Percentiles rank a stretch among this genome's conserved stretches.
Conservation (phyloP, 2,329 filamentous ascomycete species). For the Colletotrichum tamarilloi region DNA sequence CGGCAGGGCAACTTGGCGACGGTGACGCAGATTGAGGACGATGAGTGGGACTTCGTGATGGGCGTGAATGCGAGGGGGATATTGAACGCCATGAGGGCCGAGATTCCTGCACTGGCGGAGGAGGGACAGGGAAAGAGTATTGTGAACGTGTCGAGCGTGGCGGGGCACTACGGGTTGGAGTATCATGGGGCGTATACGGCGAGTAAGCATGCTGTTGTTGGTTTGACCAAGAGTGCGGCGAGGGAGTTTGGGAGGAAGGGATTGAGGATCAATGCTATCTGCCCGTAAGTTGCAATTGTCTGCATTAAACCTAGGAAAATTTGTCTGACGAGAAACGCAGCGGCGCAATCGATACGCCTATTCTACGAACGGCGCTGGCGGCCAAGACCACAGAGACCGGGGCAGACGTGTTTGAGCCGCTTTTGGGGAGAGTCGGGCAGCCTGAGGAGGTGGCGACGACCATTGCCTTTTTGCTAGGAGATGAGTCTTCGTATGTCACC, state of each 20-base stretch:
- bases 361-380: constrained; percentile 12
- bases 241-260: constrained; percentile 39
- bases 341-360: constrained; percentile 31
- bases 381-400: constrained; percentile 7
- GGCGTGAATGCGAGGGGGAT: constrained; percentile 58
- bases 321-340: background rate
- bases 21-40: constrained; percentile 45
- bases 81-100: constrained; percentile 62
- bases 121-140: constrained; percentile 49
- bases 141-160: constrained; percentile 56
- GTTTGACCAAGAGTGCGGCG: constrained; percentile 44
- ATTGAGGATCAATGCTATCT: constrained; percentile 42
- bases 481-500: constrained; percentile 42
- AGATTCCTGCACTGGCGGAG: constrained; percentile 54
- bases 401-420: background rate
- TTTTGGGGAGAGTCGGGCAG: constrained; percentile 39
- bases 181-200: constrained; percentile 44
- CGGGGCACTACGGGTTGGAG: constrained; percentile 49
- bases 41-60: constrained; percentile 55
- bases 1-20: constrained; percentile 18
- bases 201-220: constrained; percentile 46
- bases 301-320: background rate
- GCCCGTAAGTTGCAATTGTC: constrained; percentile 38
- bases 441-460: constrained; percentile 43
- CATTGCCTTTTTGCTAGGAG: constrained; percentile 42